phyloP scores from a whole-genome alignment of 805 yeast genomes.

The Hanseniaspora valbyensis region DNA sequence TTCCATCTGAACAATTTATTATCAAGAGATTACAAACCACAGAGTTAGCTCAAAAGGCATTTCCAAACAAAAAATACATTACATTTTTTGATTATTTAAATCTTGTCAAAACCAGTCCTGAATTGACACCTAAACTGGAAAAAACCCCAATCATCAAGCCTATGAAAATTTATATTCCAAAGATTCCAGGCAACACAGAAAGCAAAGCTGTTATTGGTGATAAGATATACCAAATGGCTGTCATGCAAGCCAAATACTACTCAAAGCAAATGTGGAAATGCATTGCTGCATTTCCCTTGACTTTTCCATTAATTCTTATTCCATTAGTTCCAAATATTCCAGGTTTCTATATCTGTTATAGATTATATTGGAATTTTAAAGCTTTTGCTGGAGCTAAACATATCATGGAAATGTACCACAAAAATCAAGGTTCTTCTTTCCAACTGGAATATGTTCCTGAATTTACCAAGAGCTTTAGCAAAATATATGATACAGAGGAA shows the following conservation, averaged over 20 bases:
- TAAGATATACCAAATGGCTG: constrained; percentile 33
- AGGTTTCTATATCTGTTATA: constrained; percentile 70
- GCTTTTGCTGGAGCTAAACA: constrained; percentile 69
- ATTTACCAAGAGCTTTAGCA: constrained; percentile 22
- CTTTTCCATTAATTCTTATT: constrained; percentile 65
- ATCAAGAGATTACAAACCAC: constrained; percentile 26
- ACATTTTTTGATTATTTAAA: constrained; percentile 19
- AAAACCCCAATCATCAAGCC: constrained; percentile 20
- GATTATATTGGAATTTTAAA: constrained; percentile 74
- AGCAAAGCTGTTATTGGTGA: constrained; percentile 29
- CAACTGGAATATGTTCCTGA: constrained; percentile 29
- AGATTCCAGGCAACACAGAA: constrained; percentile 25
- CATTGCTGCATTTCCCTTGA: constrained; percentile 56
- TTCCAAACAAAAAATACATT: constrained; percentile 18
- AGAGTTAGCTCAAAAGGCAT: constrained; percentile 16
- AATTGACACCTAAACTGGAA: constrained; percentile 16
- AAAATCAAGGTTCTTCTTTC: constrained; percentile 31
- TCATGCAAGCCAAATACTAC: constrained; percentile 42
- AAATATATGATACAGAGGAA: constrained; percentile 22
- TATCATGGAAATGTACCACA: constrained; percentile 44
- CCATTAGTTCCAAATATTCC: constrained; percentile 91
- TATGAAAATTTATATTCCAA: constrained; percentile 45
- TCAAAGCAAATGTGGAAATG: constrained; percentile 43
- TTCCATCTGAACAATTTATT: constrained; percentile 59
- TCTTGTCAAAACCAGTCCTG: constrained; percentile 3